Percentiles rank a stretch among this genome's conserved stretches.
These are phyloP conservation scores for Eudorina sp. DNA, from an alignment of 139 green algal genomes.

Conservation along the genomic window DNA sequence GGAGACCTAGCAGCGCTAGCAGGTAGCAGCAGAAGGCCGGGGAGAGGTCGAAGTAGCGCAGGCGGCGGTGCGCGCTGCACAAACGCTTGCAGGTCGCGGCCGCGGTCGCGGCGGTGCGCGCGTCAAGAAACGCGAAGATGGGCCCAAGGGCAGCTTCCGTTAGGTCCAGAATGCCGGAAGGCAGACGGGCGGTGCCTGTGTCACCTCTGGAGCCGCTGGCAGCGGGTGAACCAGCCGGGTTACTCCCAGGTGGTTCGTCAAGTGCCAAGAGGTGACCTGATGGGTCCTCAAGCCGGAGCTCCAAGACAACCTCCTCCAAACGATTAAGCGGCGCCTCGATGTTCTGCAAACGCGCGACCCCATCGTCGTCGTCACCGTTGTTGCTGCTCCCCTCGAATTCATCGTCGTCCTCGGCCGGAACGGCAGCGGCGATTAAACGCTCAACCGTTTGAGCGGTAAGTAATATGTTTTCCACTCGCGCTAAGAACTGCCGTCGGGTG, in stretches of 20 bases:
- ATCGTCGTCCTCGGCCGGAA: not conserved
- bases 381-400: not conserved
- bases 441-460: not conserved
- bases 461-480: not conserved
- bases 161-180: too few relatives aligned
- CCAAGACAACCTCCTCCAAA: not conserved
- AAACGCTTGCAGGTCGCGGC: not conserved
- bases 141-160: not conserved
- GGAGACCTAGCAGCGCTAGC: not conserved
- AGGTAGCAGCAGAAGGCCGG: conserved; percentile 1
- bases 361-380: not conserved
- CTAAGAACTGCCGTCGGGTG: not conserved
- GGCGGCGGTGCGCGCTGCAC: not conserved
- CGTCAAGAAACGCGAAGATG: not conserved
- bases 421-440: not conserved
- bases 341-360: not conserved
- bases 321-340: not conserved
- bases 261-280: too few relatives aligned
- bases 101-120: not conserved
- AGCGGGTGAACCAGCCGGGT: too few relatives aligned
- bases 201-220: too few relatives aligned
- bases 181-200: too few relatives aligned
- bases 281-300: not conserved
- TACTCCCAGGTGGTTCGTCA: too few relatives aligned
- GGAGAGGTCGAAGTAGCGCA: not conserved